Evolutionary conservation across 2,329 filamentous ascomycete genomes (phyloP).

Genomic region (Alternaria triticina): DNA sequence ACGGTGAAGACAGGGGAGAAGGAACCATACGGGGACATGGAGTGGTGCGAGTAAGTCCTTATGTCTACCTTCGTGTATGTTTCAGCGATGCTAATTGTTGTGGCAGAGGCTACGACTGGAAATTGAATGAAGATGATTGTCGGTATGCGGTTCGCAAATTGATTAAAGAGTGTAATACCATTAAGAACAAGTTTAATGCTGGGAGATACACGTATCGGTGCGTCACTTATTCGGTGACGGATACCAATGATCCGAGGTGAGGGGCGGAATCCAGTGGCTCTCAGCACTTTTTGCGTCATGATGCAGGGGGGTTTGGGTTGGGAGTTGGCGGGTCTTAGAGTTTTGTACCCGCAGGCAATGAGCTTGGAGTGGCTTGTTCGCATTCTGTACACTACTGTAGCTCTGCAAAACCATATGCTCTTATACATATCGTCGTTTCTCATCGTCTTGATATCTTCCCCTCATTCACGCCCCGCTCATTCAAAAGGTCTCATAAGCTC

Average conservation of each 20-base stretch:
- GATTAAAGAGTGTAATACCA: not conserved
- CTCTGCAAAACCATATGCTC: not conserved
- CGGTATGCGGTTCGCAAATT: not conserved
- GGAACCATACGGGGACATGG: not conserved
- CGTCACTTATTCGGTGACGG: not conserved
- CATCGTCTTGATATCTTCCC: not conserved
- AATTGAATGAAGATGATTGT: not conserved
- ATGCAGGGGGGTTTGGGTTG: not conserved
- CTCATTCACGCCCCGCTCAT: not conserved
- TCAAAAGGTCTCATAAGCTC: conserved; percentile 1
- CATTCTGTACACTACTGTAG: not conserved
- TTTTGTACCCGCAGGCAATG: not conserved
- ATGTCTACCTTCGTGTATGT: not conserved
- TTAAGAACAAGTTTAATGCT: not conserved
- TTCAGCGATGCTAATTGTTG: not conserved
- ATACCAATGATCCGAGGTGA: not conserved
- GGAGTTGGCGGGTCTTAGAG: not conserved
- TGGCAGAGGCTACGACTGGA: not conserved
- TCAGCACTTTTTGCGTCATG: not conserved
- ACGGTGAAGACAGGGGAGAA: not conserved
- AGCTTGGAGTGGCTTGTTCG: not conserved
- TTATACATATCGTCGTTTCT: not conserved
- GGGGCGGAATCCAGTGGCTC: not conserved
- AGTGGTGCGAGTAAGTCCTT: not conserved
- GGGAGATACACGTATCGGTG: not conserved